Percentiles rank a stretch among this genome's conserved stretches.
Evolutionary conservation across 2,329 filamentous ascomycete genomes (phyloP).

Genomic region (Hypoxylon sp.): DNA sequence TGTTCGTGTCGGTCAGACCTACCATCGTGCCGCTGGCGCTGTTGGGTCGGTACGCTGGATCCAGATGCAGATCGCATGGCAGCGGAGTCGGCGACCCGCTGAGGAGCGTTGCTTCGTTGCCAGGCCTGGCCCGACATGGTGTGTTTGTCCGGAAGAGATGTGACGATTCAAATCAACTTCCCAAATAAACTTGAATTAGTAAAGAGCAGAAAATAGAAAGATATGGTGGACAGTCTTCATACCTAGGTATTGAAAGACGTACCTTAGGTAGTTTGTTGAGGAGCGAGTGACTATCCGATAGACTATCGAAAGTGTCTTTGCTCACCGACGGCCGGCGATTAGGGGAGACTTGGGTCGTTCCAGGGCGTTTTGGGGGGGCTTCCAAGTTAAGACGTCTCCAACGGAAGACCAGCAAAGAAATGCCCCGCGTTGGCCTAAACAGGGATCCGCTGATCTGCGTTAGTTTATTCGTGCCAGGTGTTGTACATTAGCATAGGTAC

Average conservation of each 20-base stretch:
- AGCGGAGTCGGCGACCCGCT: conserved; percentile 37
- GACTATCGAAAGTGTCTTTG: conserved; percentile 24
- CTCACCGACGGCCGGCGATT: conserved; percentile 35
- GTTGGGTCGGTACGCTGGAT: conserved; percentile 36
- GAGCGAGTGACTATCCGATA: conserved; percentile 17
- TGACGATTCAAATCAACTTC: conserved; percentile 6
- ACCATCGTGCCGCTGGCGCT: conserved; percentile 48
- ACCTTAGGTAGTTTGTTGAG: conserved; percentile 5
- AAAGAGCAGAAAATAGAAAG: conserved; percentile 9
- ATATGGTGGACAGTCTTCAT: conserved; percentile 10
- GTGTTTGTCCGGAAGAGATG: conserved; percentile 20
- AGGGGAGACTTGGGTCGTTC: conserved; percentile 16
- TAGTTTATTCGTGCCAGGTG: conserved; percentile 41
- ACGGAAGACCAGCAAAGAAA: conserved; percentile 27
- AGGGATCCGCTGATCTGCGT: conserved; percentile 40
- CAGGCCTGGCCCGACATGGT: conserved; percentile 43
- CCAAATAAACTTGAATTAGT: conserved; percentile 1
- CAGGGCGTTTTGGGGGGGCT: conserved; percentile 14
- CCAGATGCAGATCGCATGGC: conserved; percentile 39
- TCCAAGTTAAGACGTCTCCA: conserved; percentile 20
- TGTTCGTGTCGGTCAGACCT: conserved; percentile 30
- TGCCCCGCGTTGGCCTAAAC: conserved; percentile 29
- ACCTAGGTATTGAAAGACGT: conserved; percentile 2
- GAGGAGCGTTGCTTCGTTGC: conserved; percentile 42
- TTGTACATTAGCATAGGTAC: conserved; percentile 25